These are phyloP conservation scores for Hydnomerulius pinastri DNA, from an alignment of 768 basidiomycete genomes.

Conservation along the genomic window DNA sequence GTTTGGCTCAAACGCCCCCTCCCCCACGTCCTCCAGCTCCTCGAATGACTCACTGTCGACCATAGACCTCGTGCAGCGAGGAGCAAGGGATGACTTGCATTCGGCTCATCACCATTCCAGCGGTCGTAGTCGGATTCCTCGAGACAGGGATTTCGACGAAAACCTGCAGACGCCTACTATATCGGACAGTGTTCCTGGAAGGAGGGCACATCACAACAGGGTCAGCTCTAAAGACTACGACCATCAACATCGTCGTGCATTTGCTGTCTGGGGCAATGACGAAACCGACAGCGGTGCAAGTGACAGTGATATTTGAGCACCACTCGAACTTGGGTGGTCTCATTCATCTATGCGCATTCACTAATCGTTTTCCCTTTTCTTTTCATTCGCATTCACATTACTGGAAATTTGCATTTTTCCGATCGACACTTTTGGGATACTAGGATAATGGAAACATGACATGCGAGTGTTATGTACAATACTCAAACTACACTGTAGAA, in stretches of 20 bases:
- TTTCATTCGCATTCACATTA: constrained; percentile 2
- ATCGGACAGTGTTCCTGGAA: constrained; percentile 29
- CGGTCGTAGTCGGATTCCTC: constrained; percentile 59
- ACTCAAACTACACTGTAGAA: neutral
- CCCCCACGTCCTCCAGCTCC: constrained; percentile 43
- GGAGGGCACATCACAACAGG: constrained; percentile 12
- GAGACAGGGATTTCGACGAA: constrained; percentile 61
- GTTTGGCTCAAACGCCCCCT: constrained; percentile 35
- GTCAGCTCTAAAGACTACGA: constrained; percentile 21
- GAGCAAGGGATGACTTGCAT: constrained; percentile 56
- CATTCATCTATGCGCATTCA: neutral
- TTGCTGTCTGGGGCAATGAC: constrained; percentile 87
- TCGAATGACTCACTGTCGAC: constrained; percentile 36
- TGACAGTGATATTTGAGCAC: constrained; percentile 54
- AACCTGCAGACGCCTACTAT: constrained; percentile 63
- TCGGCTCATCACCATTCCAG: constrained; percentile 37
- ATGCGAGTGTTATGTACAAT: neutral
- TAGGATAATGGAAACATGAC: neutral
- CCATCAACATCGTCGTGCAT: constrained; percentile 50
- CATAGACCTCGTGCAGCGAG: constrained; percentile 43
- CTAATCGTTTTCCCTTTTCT: neutral
- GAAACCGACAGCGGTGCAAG: constrained; percentile 86
- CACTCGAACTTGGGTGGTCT: neutral
- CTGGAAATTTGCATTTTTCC: neutral
- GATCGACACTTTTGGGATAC: constrained; percentile 1